A percentile compares a stretch with the other conserved stretches of the same genome.
These are phyloP conservation scores for Exophiala lecanii-corni DNA, from an alignment of 2,329 filamentous ascomycete species.

Conservation along the genomic window DNA sequence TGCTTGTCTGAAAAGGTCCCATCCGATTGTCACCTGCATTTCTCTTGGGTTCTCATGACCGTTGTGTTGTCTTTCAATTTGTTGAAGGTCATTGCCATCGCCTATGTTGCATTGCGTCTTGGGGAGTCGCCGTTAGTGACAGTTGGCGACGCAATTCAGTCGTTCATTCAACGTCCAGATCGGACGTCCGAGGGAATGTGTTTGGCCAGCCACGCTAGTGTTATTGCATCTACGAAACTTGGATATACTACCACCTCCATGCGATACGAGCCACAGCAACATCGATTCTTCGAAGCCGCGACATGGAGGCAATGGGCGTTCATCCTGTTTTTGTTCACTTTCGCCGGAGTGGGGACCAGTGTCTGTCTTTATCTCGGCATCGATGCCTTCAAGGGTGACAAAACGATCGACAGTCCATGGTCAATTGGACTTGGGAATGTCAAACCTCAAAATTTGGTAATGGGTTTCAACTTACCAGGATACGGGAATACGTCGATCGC, in stretches of 20 bases:
- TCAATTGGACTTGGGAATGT: constrained; percentile 16
- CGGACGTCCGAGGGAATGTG: constrained; percentile 27
- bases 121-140: constrained; percentile 29
- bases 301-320: constrained; percentile 25
- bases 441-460: constrained; percentile 12
- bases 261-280: constrained; percentile 15
- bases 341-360: constrained; percentile 14
- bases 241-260: constrained; percentile 14
- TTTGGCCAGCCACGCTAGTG: constrained; percentile 24
- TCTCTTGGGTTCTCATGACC: constrained; percentile 23
- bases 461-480: constrained; percentile 19
- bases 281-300: constrained; percentile 18
- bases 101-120: constrained; percentile 15
- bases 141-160: constrained; percentile 35
- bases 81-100: constrained; percentile 22
- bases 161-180: constrained; percentile 34
- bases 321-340: constrained; percentile 9
- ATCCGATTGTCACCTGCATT: constrained; percentile 23
- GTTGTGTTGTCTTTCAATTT: constrained; percentile 25
- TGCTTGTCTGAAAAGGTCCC: constrained; percentile 23
- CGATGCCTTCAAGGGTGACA: constrained; percentile 14
- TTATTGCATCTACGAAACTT: constrained; percentile 16
- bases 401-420: constrained; percentile 23
- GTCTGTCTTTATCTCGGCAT: constrained; percentile 17
- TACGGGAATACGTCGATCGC: constrained; percentile 18